Evolutionary conservation across 2,329 filamentous ascomycete species (phyloP).

Genomic region (Hypoxylon sp.): DNA sequence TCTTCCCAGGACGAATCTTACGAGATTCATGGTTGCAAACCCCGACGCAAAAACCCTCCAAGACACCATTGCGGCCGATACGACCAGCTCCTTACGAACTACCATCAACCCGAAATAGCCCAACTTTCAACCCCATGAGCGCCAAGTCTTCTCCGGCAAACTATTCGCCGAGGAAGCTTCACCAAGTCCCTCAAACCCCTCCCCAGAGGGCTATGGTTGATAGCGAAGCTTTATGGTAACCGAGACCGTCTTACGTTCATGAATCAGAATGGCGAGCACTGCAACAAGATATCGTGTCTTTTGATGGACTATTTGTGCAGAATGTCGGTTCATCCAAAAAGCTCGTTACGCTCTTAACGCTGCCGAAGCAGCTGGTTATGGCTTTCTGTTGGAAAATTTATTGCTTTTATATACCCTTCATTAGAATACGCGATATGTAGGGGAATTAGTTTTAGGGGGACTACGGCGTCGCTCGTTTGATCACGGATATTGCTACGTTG

Average conservation of each 20-base stretch:
- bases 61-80: slow-evolving; percentile 39
- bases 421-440: neutral
- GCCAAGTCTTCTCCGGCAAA: slow-evolving; percentile 32
- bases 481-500: neutral
- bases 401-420: slow-evolving; percentile 18
- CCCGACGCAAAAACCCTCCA: slow-evolving; percentile 31
- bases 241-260: too few relatives aligned
- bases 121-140: slow-evolving; percentile 41
- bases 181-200: slow-evolving; percentile 23
- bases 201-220: slow-evolving; percentile 50
- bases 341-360: neutral
- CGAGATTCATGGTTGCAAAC: slow-evolving; percentile 41
- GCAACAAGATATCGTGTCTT: neutral
- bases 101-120: slow-evolving; percentile 39
- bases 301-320: too few relatives aligned
- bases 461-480: slow-evolving; percentile 16
- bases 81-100: slow-evolving; percentile 42
- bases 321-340: neutral
- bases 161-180: slow-evolving; percentile 37
- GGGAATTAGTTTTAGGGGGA: neutral
- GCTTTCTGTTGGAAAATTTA: slow-evolving; percentile 8
- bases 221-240: slow-evolving; percentile 53
- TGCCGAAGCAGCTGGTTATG: neutral
- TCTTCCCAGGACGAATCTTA: slow-evolving; percentile 51
- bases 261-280: too few relatives aligned